Evolutionary conservation across 352 stramenopile genomes (phyloP), one percentile per base, ranked within the genome.

Genomic region (Aphanomyces invadans): DNA sequence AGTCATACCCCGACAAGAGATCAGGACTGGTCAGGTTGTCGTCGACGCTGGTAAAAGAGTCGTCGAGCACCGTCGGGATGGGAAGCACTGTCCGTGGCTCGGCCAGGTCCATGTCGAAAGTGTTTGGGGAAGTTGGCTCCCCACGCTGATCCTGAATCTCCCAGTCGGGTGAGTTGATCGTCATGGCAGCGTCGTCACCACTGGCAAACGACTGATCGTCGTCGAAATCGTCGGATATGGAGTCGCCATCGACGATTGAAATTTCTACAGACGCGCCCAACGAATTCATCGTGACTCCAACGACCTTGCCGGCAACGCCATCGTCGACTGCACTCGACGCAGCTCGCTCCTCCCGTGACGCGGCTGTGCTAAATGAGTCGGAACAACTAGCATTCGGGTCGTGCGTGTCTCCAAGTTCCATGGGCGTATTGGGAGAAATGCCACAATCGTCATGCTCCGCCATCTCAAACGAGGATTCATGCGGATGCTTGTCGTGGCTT

Each of bases 21-120:
- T 67, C 42, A n/a, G 12, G 3, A 21, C 7, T 17, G 7, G 28
- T 28, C n/a, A n/a, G n/a, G 19, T 67, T 33, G n/a, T 49, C 60
- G 29, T 29, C 60, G n/a, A 67, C 21, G 44, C 60, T 67, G 9
- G 60, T 44, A 21, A 67, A 67, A 19, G 60, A 67, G 19, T 67
- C 60, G 49, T 67, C 60, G 3, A 67, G 32, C 10, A 67, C 60
- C 9, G 42, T n/a, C 25, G 60, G 42, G n/a, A 51, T 55, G 17
- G 33, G 3, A 15, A 7, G 7, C 10, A 31, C 23, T 9, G 57
- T 5, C 15, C 31, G 52, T 39, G 23, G 31, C 4, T 39, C 19
- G 0, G 28, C 19, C 29, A 38, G 38, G 49, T 32, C 56, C 21
- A 52, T 23, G 32, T 53, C 54, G 38, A 29, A 46, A 48, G 39